Percentiles rank a stretch among this genome's conserved stretches.
Conservation (phyloP, 2,329 filamentous ascomycete genomes). For the Pyrenochaeta sp. region DNA sequence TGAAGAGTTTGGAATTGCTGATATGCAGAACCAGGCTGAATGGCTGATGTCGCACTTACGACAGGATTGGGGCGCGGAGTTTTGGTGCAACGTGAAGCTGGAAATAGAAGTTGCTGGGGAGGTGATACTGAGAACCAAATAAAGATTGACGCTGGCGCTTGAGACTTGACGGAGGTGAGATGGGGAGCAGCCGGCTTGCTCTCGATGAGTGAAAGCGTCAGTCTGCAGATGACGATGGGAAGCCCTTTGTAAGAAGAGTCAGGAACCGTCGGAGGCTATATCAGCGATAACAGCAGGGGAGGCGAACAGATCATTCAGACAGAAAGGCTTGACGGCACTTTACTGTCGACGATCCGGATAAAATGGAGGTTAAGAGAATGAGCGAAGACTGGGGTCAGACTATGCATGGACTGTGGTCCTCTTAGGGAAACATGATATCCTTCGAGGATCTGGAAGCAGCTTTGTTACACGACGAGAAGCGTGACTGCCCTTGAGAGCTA, state of each 20-base stretch:
- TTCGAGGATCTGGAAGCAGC: constrained; percentile 48
- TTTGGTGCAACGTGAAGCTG: constrained; percentile 41
- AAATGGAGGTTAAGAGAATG: constrained; percentile 49
- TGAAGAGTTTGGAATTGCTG: constrained; percentile 34
- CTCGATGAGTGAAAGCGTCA: constrained; percentile 38
- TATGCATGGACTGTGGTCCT: constrained; percentile 44
- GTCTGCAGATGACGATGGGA: constrained; percentile 34
- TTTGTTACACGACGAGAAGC: constrained; percentile 50
- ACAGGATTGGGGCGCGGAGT: constrained; percentile 43
- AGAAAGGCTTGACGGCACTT: constrained; percentile 49
- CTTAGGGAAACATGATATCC: constrained; percentile 49
- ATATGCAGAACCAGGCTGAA: constrained; percentile 45
- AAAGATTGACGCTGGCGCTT: constrained; percentile 36
- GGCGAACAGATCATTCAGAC: constrained; percentile 49
- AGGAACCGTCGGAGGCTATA: constrained; percentile 47
- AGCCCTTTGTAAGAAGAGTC: constrained; percentile 43
- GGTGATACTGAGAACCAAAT: constrained; percentile 37
- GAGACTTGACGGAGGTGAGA: constrained; percentile 24
- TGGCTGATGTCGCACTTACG: constrained; percentile 42
- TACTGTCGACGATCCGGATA: constrained; percentile 50
- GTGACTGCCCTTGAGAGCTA: constrained; percentile 48
- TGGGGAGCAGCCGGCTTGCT: constrained; percentile 37
- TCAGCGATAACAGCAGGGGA: constrained; percentile 46
- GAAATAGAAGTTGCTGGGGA: constrained; percentile 43
- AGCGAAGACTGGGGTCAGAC: constrained; percentile 45